Percentiles rank a stretch among this genome's conserved stretches.
Evolutionary conservation across 1,284 basidiomycete genomes (phyloP).

Genomic region (Melampsora larici-populina): DNA sequence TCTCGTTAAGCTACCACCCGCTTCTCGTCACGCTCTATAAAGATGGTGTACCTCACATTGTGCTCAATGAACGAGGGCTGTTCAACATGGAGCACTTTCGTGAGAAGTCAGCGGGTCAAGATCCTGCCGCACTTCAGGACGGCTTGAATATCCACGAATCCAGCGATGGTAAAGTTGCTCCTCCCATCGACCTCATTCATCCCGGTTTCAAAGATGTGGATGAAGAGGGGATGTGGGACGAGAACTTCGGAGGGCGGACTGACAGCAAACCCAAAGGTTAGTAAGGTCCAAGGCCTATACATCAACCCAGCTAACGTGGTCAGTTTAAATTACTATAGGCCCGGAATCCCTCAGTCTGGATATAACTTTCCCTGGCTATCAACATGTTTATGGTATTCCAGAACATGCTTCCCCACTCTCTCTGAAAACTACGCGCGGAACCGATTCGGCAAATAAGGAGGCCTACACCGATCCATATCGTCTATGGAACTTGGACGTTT

Average conservation of each 20-base stretch:
- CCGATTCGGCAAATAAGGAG: not conserved
- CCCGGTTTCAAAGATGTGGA: conserved; percentile 64
- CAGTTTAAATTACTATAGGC: conserved; percentile 58
- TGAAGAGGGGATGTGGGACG: conserved; percentile 83
- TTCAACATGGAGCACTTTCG: conserved; percentile 98
- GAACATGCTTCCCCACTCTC: conserved; percentile 90
- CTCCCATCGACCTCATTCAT: not conserved
- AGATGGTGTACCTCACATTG: conserved; percentile 71
- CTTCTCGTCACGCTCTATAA: conserved; percentile 69
- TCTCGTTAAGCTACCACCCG: conserved; percentile 69
- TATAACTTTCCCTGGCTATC: conserved; percentile 77
- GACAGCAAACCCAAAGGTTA: conserved; percentile 93
- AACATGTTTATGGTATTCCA: conserved; percentile 73
- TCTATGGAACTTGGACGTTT: conserved; percentile 93
- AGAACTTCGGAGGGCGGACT: conserved; percentile 76
- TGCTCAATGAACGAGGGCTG: conserved; percentile 82
- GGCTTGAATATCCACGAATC: conserved; percentile 50
- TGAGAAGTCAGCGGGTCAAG: conserved; percentile 59
- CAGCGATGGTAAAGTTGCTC: conserved; percentile 31
- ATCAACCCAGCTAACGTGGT: not conserved
- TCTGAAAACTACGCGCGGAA: conserved; percentile 74
- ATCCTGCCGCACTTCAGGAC: conserved; percentile 68
- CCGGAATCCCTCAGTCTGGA: conserved; percentile 91
- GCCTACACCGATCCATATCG: conserved; percentile 84
- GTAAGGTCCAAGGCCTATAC: conserved; percentile 28